Evolutionary conservation across 345 rosid species (phyloP).

Genomic region (Arabidopsis suecica): DNA sequence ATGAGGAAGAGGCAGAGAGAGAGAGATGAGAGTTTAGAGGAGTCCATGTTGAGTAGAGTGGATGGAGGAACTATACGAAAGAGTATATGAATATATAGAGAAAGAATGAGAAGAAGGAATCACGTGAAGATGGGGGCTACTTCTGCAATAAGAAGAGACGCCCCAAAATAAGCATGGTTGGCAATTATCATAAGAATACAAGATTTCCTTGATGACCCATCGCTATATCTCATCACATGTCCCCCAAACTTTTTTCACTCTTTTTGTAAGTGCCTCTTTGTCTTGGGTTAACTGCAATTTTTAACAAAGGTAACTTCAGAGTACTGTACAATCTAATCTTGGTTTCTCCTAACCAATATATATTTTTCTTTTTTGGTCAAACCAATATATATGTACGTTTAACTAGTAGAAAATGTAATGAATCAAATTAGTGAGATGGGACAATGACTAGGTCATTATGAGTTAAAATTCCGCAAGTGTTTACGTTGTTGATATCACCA

Average conservation of each 20-base stretch:
- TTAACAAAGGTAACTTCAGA: slow-evolving; percentile 13
- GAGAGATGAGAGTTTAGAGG: slow-evolving; percentile 60
- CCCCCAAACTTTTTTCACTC: neutral
- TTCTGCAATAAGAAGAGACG: slow-evolving; percentile 47
- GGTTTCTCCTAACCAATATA: neutral
- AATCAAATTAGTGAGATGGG: neutral
- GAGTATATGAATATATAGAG: slow-evolving; percentile 51
- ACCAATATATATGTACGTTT: neutral
- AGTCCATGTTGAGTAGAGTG: slow-evolving; percentile 51
- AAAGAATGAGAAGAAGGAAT: slow-evolving; percentile 45
- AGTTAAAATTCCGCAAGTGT: neutral
- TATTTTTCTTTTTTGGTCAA: no score
- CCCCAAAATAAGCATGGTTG: slow-evolving; percentile 83
- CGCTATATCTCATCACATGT: slow-evolving; percentile 46
- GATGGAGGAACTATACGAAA: slow-evolving; percentile 26
- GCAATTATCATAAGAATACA: slow-evolving; percentile 52
- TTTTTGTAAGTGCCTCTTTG: neutral
- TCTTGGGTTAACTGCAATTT: slow-evolving; percentile 10
- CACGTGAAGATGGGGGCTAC: slow-evolving; percentile 77
- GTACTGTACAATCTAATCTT: neutral
- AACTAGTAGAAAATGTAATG: slow-evolving; percentile 1
- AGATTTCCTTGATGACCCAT: slow-evolving; percentile 40
- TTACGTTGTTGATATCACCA: neutral
- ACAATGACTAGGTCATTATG: neutral
- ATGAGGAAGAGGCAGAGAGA: slow-evolving; percentile 59